Percentiles rank a stretch among this genome's conserved stretches.
Conservation (phyloP, 2,329 filamentous ascomycete genomes). For the Cladosporium cucumerinum region DNA sequence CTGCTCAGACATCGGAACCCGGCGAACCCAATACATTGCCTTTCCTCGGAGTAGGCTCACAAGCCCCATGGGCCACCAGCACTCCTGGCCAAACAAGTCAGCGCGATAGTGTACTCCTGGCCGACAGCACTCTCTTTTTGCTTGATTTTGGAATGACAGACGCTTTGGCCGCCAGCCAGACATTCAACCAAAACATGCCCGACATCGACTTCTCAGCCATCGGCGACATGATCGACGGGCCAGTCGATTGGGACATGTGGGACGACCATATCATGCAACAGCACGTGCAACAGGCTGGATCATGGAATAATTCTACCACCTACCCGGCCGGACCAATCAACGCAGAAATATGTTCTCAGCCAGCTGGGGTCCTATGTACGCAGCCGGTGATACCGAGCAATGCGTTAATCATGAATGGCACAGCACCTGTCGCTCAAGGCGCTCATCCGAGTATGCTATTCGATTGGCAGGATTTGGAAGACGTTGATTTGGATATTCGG, state of each 20-base stretch:
- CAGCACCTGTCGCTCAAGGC: neutral
- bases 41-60: neutral
- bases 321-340: neutral
- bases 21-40: neutral
- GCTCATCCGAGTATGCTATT: neutral
- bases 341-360: neutral
- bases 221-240: slow-evolving; percentile 31
- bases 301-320: neutral
- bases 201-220: slow-evolving; percentile 28
- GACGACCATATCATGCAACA: slow-evolving; percentile 22
- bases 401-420: slow-evolving; percentile 9
- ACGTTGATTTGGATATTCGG: slow-evolving; percentile 19
- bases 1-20: neutral
- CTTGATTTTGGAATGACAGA: neutral
- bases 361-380: neutral
- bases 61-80: neutral
- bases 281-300: neutral
- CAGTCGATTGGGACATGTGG: slow-evolving; percentile 34
- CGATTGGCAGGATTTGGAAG: slow-evolving; percentile 19
- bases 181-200: neutral
- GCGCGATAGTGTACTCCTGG: neutral
- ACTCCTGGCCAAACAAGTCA: neutral
- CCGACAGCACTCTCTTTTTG: neutral
- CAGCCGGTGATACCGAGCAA: neutral
- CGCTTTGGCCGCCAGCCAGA: neutral